Base-by-base conservation (phyloP, 495 filamentous ascomycete species). In the Aspergillus conjunctus region DNA sequence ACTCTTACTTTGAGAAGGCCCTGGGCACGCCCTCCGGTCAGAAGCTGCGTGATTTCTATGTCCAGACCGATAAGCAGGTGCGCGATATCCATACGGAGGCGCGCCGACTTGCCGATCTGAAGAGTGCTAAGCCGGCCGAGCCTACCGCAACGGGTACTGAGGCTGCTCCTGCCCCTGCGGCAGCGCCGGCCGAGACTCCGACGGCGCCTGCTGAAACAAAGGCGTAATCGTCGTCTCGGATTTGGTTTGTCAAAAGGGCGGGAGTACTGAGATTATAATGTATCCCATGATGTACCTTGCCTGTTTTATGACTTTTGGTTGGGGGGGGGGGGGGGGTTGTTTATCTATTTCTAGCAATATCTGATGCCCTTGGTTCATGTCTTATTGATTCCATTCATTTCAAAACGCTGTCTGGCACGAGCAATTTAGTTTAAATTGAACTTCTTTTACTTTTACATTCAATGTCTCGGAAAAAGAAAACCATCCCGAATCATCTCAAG, bases 21-120 rank as follows among this genome's bases (percentile, higher is more conserved):
- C 78, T 88, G 21, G 86, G 81, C 61, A 93, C 91, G 3, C 91
- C 92, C 9, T 91, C 91, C 1, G 94, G 94, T 60, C 85, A 91
- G 77, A 90, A 87, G 73, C 76, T 98, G 34, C 88, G 90, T 30
- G 78, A 85, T 49, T 98, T 98, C 78, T 98, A 98, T 74, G 81
- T 84, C 9, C 79, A 88, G 58, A 82, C 87, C 56, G 84, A 87
- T 71, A 91, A 91, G 75, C 91, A 96, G 79, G 90, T 97, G 11
- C 80, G 90, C 51, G 94, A 98, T 65, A 93, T 98, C 56, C 93
- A 98, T 72, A 83, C 76, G 52, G 94, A 98, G 81, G 94, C 94
- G 2, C 81, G 85, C 50, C 86, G 93, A 62, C 78, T 98, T 31
- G 92, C 92, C 10, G 88, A 96, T 65, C 67, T 98, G 59, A 97